These are phyloP conservation scores for Termitomyces sp. DNA, from an alignment of 768 basidiomycete genomes.

Conservation along the genomic window DNA sequence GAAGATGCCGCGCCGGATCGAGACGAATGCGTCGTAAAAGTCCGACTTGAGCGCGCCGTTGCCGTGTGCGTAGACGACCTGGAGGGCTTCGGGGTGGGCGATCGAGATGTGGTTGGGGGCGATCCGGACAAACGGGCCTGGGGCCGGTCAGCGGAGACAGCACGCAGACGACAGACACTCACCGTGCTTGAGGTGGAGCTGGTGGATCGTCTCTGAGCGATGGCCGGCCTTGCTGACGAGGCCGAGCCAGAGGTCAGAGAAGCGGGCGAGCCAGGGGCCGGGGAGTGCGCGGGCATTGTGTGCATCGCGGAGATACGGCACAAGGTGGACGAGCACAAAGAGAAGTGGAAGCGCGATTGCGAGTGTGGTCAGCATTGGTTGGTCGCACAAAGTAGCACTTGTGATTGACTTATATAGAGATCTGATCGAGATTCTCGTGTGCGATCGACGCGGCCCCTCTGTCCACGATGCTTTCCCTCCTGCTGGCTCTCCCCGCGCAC, in stretches of 20 bases:
- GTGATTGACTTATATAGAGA: neutral
- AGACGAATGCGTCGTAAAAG: constrained; percentile 80
- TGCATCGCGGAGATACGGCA: constrained; percentile 52
- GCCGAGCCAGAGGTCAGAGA: constrained; percentile 72
- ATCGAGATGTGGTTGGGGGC: constrained; percentile 77
- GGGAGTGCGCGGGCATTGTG: constrained; percentile 55
- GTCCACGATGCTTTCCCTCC: neutral
- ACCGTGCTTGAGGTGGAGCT: constrained; percentile 73
- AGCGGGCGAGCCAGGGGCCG: constrained; percentile 67
- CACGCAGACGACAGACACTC: too few relatives aligned
- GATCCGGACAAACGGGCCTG: constrained; percentile 63
- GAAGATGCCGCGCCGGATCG: constrained; percentile 68
- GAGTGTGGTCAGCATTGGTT: constrained; percentile 11
- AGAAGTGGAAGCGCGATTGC: constrained; percentile 20
- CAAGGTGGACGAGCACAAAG: constrained; percentile 30
- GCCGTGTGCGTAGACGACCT: constrained; percentile 72
- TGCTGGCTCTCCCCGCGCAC: neutral
- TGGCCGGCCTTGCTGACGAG: constrained; percentile 60
- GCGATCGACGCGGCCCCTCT: neutral
- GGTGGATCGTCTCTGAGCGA: constrained; percentile 69
- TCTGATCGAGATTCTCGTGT: neutral
- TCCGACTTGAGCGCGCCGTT: constrained; percentile 76
- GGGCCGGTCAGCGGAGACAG: too few relatives aligned
- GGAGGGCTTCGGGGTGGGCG: constrained; percentile 72
- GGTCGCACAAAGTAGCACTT: too few relatives aligned